Percentiles rank a stretch among this genome's conserved stretches.
Conservation (phyloP, 2,329 filamentous ascomycete species). For the Geosmithia flava region DNA sequence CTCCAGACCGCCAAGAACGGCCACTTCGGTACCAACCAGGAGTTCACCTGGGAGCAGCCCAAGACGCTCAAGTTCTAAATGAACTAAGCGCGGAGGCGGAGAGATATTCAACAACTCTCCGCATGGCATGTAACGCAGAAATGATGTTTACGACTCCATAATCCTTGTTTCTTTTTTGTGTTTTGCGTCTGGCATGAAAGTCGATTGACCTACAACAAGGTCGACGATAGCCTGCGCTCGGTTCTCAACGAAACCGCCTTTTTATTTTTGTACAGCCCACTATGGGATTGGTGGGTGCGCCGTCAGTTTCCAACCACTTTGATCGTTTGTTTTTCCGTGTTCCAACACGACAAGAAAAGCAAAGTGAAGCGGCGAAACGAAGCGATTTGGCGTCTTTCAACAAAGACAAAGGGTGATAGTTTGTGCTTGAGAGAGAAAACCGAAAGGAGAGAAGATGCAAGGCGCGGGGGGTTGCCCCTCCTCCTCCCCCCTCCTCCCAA, state of each 20-base stretch:
- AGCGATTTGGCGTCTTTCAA: slow-evolving; percentile 29
- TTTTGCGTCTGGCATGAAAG: background rate
- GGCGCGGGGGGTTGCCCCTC: no score
- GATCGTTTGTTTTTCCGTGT: slow-evolving; percentile 10
- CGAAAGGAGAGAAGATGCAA: background rate
- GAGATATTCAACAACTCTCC: slow-evolving; percentile 29
- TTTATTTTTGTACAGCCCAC: slow-evolving; percentile 8
- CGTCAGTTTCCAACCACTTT: background rate
- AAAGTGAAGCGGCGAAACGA: slow-evolving; percentile 18
- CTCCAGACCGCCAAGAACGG: slow-evolving; percentile 98
- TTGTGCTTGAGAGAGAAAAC: background rate
- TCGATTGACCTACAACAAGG: slow-evolving; percentile 16
- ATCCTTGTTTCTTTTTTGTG: slow-evolving; percentile 5
- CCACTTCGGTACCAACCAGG: slow-evolving; percentile 95
- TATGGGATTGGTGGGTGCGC: background rate
- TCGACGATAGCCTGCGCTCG: slow-evolving; percentile 21
- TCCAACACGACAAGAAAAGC: background rate
- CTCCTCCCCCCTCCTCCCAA: no score
- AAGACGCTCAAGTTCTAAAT: slow-evolving; percentile 84
- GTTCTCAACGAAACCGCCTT: slow-evolving; percentile 31
- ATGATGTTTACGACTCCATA: slow-evolving; percentile 24
- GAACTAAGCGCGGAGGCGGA: slow-evolving; percentile 7
- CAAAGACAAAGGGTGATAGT: slow-evolving; percentile 22
- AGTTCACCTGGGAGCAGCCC: slow-evolving; percentile 96
- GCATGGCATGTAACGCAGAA: slow-evolving; percentile 14